These are phyloP conservation scores for Hypoxylon fuscum DNA, from an alignment of 495 filamentous ascomycete species.

Conservation along the genomic window DNA sequence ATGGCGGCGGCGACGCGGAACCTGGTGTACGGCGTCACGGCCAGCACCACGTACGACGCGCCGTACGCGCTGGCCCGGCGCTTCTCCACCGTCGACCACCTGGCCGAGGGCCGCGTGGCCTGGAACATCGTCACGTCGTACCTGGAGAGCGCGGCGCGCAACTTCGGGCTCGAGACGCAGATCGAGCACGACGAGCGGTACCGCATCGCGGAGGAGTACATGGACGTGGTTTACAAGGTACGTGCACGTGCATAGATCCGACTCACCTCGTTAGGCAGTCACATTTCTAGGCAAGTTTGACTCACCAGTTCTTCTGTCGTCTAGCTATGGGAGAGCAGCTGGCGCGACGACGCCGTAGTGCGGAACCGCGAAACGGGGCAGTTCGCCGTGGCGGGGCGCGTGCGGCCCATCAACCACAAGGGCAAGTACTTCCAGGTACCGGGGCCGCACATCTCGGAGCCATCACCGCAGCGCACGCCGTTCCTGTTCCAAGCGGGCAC, in stretches of 20 bases:
- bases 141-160: conserved; percentile 67
- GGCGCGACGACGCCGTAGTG: conserved; percentile 65
- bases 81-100: conserved; percentile 67
- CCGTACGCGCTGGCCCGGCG: conserved; percentile 68
- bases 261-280: too few species aligned
- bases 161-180: conserved; percentile 62
- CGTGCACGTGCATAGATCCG: too few species aligned
- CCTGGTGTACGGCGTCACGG: conserved; percentile 67
- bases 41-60: conserved; percentile 67
- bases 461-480: conserved; percentile 67
- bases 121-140: conserved; percentile 73
- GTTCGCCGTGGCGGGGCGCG: conserved; percentile 62
- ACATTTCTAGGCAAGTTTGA: too few species aligned
- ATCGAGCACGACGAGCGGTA: conserved; percentile 68
- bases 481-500: conserved; percentile 67
- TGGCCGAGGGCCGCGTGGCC: conserved; percentile 64
- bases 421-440: conserved; percentile 71
- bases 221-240: conserved; percentile 68
- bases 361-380: conserved; percentile 59
- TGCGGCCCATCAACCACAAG: conserved; percentile 67
- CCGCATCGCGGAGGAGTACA: conserved; percentile 67
- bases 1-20: conserved; percentile 57
- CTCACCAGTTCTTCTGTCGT: conserved; percentile 8
- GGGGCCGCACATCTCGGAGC: conserved; percentile 66
- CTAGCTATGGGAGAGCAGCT: conserved; percentile 66